Evolutionary conservation across 352 stramenopile species (phyloP), one percentile per base, ranked within the genome.

Genomic region (Phytophthora hibernalis): DNA sequence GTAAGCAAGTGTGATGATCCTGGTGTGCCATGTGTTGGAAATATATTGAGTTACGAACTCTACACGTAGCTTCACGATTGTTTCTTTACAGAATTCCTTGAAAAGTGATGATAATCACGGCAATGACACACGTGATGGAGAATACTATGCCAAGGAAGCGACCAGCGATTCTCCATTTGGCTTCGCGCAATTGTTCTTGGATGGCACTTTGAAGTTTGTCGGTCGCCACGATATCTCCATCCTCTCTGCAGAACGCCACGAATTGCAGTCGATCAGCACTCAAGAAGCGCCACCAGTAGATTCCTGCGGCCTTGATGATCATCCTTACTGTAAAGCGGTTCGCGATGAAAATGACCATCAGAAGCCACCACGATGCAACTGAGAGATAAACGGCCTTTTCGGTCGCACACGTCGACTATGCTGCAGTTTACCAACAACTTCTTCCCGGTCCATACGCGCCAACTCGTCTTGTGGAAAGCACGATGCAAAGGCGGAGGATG

Each of bases 331-430:
- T 61, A 20, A 91, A 82, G 7, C 82, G 79, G 54, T 77, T 82
- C 18, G 70, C 63, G 2, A 82, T 24, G 35, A 77, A 71, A 9
- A 90, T 38, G n/a, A 88, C 66, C 9, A 82, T 26, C 15, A 90
- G 30, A 11, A 91, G 70, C 85, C 83, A 90, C 83, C 83, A 93
- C 20, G 77, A 89, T 18, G 81, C 58, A 44, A 77, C 24, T 9
- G 66, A 74, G 52, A 93, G 65, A 54, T 93, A 93, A 22, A 91
- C 51, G n/a, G 65, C 69, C 43, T 81, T 76, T 56, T 93, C 85
- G 15, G 80, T 65, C 20, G 75, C 70, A 48, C 85, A 93, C 5
- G 72, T 52, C 11, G 79, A 2, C 20, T 53, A 21, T 76, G 70
- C 16, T 90, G 62, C 18, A 91, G 42, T 15, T 56, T 69, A 9